Base-by-base conservation (phyloP, 805 yeast species). In the Candida loeiensis region DNA sequence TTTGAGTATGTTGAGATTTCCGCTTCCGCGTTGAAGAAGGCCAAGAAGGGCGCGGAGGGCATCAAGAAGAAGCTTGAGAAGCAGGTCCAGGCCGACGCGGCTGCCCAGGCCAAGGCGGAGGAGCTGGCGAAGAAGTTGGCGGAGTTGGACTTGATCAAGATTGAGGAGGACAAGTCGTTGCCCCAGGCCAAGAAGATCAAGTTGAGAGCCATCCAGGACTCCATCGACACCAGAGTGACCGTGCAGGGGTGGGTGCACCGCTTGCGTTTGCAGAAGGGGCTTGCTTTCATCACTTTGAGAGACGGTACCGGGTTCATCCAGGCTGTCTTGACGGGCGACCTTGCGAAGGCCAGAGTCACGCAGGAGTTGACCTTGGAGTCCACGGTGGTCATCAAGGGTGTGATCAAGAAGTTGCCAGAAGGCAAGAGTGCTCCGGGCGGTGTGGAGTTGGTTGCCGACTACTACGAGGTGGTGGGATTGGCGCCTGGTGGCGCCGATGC, bases 401-500 rank as follows among this genome's bases (percentile, higher is more conserved):
- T 78, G 19, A 72, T 93, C 46, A 76, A 77, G 63, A 78, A 83
- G 54, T 73, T 95, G 36, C 98, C 98, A 42, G 97, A 88, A 62
- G 99, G 99, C 47, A 90, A 93, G 64, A 73, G 84, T 50, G 99
- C 99, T 7, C 96, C 97, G 43, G 98, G 98, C 48, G 96, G 95
- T 46, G 95, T 91, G 48, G 99, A 93, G 69, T 76, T 95, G 54
- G 74, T 76, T 46, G 97, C 82, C 41, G 99, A 93, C 65, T 93
- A 76, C 71, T 93, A 90, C 63, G 82, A 85, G 63, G 71, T 93
- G 41, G 72, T 90, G 44, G 96, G 97, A 39, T 75, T 87, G 47
- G 99, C 99, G 32, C 99, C 99, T 52, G 68, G 90, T 43, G 99
- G 99, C 41, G 95, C 88, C 33, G 98, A 90, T 31, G 80, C 98